Evolutionary conservation across 169 alveolate species (phyloP).

Genomic region (Plasmodium gaboni): DNA sequence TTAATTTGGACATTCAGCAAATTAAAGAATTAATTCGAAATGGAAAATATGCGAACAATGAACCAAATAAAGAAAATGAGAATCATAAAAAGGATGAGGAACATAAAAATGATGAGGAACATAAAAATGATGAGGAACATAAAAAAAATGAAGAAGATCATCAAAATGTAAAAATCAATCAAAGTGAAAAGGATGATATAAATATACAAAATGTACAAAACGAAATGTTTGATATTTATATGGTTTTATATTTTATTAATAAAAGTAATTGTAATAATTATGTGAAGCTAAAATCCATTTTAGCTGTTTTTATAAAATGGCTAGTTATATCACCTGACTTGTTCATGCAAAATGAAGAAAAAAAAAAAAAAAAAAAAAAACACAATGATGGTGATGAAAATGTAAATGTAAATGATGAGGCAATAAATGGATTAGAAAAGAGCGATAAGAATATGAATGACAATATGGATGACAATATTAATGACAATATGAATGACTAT

Average conservation of each 20-base stretch:
- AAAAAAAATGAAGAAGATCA: too few relatives aligned
- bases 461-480: neutral
- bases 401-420: neutral
- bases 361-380: neutral
- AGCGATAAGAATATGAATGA: neutral
- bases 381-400: neutral
- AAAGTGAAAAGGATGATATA: too few relatives aligned
- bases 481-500: neutral
- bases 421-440: neutral
- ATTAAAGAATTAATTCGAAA: slow-evolving; percentile 17
- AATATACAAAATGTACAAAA: slow-evolving; percentile 10
- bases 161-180: too few relatives aligned
- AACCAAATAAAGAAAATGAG: too few relatives aligned
- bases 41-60: too few relatives aligned
- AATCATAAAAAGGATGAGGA: too few relatives aligned
- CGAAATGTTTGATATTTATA: slow-evolving; percentile 20
- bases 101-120: too few relatives aligned
- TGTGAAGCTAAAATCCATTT: slow-evolving; percentile 22
- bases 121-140: too few relatives aligned
- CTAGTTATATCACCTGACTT: slow-evolving; percentile 23
- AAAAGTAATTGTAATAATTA: slow-evolving; percentile 23
- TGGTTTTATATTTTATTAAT: slow-evolving; percentile 18
- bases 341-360: slow-evolving; percentile 18
- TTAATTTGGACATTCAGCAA: slow-evolving; percentile 1
- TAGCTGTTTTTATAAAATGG: slow-evolving; percentile 19